These are phyloP conservation scores for Smallanthus sonchifolius DNA, from an alignment of 129 eudicot genomes.

Conservation along the genomic window DNA sequence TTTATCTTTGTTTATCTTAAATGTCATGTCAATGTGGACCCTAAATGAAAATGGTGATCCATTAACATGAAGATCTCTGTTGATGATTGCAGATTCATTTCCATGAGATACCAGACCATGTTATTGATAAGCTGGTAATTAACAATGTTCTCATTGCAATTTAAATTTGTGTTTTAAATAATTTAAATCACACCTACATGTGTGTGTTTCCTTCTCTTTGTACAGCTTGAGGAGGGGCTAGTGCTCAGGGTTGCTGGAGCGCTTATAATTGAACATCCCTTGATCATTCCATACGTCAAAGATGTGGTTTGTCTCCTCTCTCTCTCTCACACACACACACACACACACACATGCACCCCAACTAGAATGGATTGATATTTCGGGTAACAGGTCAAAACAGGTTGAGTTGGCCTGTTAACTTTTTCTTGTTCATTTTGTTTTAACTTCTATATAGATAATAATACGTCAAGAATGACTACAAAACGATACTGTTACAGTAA, in stretches of 20 bases:
- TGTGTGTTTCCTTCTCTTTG: constrained; percentile 11
- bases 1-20: background rate
- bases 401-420: no score
- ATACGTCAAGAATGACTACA: no score
- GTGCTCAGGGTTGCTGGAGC: constrained; percentile 83
- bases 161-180: background rate
- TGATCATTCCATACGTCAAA: constrained; percentile 69
- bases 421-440: background rate
- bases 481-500: no score
- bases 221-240: constrained; percentile 75
- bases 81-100: constrained; percentile 70
- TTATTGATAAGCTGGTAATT: constrained; percentile 71
- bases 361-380: no score
- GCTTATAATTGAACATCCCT: constrained; percentile 84
- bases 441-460: background rate
- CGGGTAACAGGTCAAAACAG: no score
- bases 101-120: constrained; percentile 69
- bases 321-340: background rate
- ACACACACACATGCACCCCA: background rate
- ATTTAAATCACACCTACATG: background rate
- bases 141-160: background rate
- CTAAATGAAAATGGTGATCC: background rate
- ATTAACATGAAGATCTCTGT: background rate
- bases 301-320: constrained; percentile 59
- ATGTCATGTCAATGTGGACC: background rate